Evolutionary conservation across 164 flowering plant species (phyloP).

Genomic region (Nymphaea colorata): DNA sequence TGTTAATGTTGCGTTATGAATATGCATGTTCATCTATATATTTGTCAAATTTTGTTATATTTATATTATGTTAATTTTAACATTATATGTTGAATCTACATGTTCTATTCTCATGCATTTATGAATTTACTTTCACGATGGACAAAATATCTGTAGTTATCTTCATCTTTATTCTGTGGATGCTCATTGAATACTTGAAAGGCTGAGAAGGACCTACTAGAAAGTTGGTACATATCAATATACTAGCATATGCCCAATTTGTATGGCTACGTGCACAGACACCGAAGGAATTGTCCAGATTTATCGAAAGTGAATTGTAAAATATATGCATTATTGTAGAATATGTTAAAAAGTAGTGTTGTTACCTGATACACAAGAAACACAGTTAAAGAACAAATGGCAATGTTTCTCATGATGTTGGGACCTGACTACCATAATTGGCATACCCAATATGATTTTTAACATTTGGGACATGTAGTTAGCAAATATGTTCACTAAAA

Average conservation of each 20-base stretch:
- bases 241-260: background rate
- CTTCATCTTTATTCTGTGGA: too few relatives aligned
- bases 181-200: too few relatives aligned
- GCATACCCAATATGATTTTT: background rate
- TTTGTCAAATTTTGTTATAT: too few relatives aligned
- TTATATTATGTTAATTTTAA: too few relatives aligned
- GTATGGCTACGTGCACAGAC: background rate
- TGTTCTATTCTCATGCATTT: too few relatives aligned
- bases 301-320: constrained; percentile 2
- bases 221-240: too few relatives aligned
- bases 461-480: constrained; percentile 1
- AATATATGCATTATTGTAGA: background rate
- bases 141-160: too few relatives aligned
- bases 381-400: constrained; percentile 7
- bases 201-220: too few relatives aligned
- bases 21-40: too few relatives aligned
- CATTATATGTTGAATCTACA: too few relatives aligned
- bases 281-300: background rate
- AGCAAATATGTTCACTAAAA: constrained; percentile 2
- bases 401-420: constrained; percentile 5
- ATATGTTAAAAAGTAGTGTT: constrained; percentile 1
- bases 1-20: too few relatives aligned
- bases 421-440: constrained; percentile 3
- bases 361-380: constrained; percentile 2
- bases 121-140: too few relatives aligned